phyloP scores from a whole-genome alignment of 2,329 filamentous ascomycete species.

The Zasmidium cellare region DNA sequence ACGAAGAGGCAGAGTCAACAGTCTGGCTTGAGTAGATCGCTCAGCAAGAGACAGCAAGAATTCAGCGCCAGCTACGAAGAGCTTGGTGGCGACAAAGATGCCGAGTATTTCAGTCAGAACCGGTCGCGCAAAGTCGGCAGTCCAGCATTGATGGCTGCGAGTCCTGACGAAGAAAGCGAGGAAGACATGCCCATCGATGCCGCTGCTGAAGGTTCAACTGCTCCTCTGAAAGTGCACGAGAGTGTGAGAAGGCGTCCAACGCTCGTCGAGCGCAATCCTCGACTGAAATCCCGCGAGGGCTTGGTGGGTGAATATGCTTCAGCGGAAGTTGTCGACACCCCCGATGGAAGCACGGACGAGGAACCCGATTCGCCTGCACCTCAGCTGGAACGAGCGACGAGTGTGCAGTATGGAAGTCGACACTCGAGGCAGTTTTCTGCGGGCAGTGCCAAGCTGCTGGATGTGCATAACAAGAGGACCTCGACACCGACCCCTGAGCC shows the following conservation, averaged over 20 bases:
- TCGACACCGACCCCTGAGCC: slow-evolving; percentile 1
- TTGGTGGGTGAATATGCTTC: slow-evolving; percentile 55
- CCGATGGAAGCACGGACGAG: slow-evolving; percentile 21
- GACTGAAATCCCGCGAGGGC: slow-evolving; percentile 63
- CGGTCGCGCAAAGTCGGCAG: slow-evolving; percentile 10
- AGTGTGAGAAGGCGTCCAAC: slow-evolving; percentile 60
- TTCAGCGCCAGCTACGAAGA: slow-evolving; percentile 66
- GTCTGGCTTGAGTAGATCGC: slow-evolving; percentile 48
- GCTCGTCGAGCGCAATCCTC: slow-evolving; percentile 61
- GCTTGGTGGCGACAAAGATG: slow-evolving; percentile 58
- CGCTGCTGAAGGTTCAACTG: slow-evolving; percentile 1
- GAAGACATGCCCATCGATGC: slow-evolving; percentile 13
- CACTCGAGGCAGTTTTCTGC: slow-evolving; percentile 74
- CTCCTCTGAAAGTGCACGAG: slow-evolving; percentile 40
- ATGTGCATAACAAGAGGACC: slow-evolving; percentile 36
- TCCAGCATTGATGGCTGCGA: slow-evolving; percentile 40
- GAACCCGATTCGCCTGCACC: slow-evolving; percentile 17
- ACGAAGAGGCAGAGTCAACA: slow-evolving; percentile 49
- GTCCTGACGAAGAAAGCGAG: slow-evolving; percentile 45
- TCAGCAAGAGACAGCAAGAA: slow-evolving; percentile 49
- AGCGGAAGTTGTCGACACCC: slow-evolving; percentile 30
- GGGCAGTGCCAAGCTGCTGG: slow-evolving; percentile 73
- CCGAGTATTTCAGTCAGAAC: slow-evolving; percentile 65
- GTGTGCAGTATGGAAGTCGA: slow-evolving; percentile 62
- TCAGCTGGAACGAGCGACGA: slow-evolving; percentile 65